A percentile compares a stretch with the other conserved stretches of the same genome.
phyloP scores from a whole-genome alignment of 2,329 filamentous ascomycete genomes.

The Fusarium tanahbumbuense region DNA sequence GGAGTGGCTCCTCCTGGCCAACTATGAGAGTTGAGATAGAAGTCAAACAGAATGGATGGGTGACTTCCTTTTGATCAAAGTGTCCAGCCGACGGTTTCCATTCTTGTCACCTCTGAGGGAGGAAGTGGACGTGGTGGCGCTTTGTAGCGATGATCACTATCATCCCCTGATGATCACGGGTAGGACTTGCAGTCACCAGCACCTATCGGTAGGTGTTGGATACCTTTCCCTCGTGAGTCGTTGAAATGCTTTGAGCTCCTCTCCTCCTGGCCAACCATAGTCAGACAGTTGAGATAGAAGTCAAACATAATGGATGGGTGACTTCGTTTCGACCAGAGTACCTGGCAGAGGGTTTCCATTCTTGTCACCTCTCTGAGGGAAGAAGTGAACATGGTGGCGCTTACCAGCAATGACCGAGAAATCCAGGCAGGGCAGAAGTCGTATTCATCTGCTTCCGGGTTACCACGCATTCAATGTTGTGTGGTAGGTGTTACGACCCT shows the following conservation, averaged over 20 bases:
- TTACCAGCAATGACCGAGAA: too few relatives aligned
- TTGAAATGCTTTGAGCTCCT: too few relatives aligned
- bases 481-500: too few relatives aligned
- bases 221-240: too few relatives aligned
- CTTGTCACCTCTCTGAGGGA: conserved; percentile 77
- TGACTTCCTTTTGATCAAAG: conserved; percentile 16
- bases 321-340: conserved; percentile 85
- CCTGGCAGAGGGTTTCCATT: conserved; percentile 88
- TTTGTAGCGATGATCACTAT: conserved; percentile 92
- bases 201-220: too few relatives aligned
- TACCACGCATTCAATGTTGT: too few relatives aligned
- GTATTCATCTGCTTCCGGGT: too few relatives aligned
- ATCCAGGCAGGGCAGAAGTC: too few relatives aligned
- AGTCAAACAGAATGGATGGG: conserved; percentile 60
- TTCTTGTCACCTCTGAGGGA: conserved; percentile 80
- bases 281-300: conserved; percentile 70
- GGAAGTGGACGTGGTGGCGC: conserved; percentile 93
- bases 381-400: conserved; percentile 93
- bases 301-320: conserved; percentile 94
- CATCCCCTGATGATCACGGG: conserved; percentile 51
- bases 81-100: conserved; percentile 74
- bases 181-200: too few relatives aligned
- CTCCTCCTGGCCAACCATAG: too few relatives aligned
- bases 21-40: conserved; percentile 52
- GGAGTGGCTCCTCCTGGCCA: conserved; percentile 81